Conservation (phyloP, 1,284 basidiomycete genomes). For the Hymenochaete sp. region DNA sequence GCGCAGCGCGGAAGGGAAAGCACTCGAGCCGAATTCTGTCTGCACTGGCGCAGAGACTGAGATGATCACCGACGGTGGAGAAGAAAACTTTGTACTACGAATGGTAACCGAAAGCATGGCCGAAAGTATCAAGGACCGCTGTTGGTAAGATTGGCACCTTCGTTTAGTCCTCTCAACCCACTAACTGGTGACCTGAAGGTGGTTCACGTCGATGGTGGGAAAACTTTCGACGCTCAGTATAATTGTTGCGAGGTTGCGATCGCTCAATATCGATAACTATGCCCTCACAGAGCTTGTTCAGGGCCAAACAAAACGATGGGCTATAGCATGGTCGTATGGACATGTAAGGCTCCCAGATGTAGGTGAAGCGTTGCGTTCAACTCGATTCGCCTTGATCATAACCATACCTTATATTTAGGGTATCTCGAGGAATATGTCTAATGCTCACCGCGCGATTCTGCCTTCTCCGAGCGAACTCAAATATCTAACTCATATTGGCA, state of each 20-base stretch:
- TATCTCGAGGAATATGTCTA: constrained; percentile 41
- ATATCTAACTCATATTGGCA: constrained; percentile 28
- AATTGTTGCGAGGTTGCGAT: constrained; percentile 51
- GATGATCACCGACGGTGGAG: constrained; percentile 84
- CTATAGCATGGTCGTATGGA: constrained; percentile 75
- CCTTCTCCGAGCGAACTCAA: constrained; percentile 47
- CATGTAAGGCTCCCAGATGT: constrained; percentile 68
- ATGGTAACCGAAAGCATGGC: constrained; percentile 72
- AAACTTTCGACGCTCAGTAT: constrained; percentile 67
- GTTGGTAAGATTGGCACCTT: constrained; percentile 35
- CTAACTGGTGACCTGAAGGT: constrained; percentile 37
- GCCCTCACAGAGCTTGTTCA: constrained; percentile 76
- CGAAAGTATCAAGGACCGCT: constrained; percentile 31
- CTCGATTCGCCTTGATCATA: background rate
- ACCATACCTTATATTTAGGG: constrained; percentile 28
- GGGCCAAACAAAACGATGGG: constrained; percentile 85
- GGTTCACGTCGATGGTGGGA: constrained; percentile 91
- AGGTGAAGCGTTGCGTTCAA: too few species aligned
- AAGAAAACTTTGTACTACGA: constrained; percentile 64
- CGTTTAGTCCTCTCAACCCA: background rate
- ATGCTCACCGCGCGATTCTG: constrained; percentile 39
- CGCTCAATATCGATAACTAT: constrained; percentile 73
- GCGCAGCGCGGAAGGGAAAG: constrained; percentile 53
- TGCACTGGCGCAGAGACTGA: constrained; percentile 81
- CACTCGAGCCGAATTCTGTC: constrained; percentile 51